phyloP scores from a whole-genome alignment of 148 eudicot species.

The Dysphania ambrosioides region DNA sequence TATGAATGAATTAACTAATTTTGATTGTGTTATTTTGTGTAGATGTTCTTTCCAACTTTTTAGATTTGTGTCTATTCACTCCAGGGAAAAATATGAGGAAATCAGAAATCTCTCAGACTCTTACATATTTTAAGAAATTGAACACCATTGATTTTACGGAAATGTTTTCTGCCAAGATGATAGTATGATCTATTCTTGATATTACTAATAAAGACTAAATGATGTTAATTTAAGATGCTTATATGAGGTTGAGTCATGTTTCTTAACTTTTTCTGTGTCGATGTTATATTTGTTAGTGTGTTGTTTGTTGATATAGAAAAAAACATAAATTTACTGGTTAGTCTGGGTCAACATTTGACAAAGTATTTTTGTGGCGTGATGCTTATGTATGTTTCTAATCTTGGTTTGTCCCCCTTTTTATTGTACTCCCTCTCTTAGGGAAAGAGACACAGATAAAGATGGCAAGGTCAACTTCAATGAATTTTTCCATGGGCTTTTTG shows the following conservation, averaged over 20 bases:
- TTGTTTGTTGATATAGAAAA: background rate
- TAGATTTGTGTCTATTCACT: too few species aligned
- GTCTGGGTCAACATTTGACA: background rate
- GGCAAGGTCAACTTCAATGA: conserved; percentile 84
- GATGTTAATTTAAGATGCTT: background rate
- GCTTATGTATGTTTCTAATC: conserved; percentile 4
- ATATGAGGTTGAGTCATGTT: background rate
- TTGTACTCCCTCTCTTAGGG: conserved; percentile 40
- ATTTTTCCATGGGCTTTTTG: conserved; percentile 91
- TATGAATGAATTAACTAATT: too few species aligned
- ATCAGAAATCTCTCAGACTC: background rate
- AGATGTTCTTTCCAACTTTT: too few species aligned
- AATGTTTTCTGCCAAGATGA: background rate
- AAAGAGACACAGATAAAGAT: conserved; percentile 94
- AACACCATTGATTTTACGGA: background rate
- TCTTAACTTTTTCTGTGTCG: conserved; percentile 9
- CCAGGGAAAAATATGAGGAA: too few species aligned
- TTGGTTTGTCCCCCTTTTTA: conserved; percentile 5
- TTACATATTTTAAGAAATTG: background rate
- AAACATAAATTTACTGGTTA: background rate
- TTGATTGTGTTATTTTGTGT: too few species aligned
- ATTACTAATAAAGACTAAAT: background rate
- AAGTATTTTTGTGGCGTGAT: background rate
- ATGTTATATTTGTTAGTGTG: conserved; percentile 5
- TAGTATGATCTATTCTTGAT: background rate